phyloP scores from a whole-genome alignment of 176 grass and related monocot genomes.

The Panicum miliaceum region DNA sequence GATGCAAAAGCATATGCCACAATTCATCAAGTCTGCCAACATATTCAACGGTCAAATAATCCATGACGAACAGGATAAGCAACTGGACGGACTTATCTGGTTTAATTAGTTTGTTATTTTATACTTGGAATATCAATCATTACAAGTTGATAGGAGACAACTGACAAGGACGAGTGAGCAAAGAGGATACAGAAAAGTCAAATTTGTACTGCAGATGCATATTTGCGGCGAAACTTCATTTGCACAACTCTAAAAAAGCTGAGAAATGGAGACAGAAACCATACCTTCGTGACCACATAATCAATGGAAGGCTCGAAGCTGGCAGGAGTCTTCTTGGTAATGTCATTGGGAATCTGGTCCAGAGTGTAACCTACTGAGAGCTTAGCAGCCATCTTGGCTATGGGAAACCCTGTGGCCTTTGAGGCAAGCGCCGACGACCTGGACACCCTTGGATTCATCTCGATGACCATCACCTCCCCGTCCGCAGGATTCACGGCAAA shows the following conservation, averaged over 20 bases:
- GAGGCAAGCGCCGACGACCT: constrained; percentile 91
- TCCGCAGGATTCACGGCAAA: constrained; percentile 88
- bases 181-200: constrained; percentile 3
- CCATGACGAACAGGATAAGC: not conserved
- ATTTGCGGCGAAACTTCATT: not conserved
- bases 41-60: constrained; percentile 1
- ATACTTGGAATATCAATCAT: constrained; percentile 1
- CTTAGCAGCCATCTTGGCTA: constrained; percentile 98
- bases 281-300: constrained; percentile 98
- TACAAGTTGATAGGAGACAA: constrained; percentile 1
- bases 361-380: constrained; percentile 94
- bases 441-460: constrained; percentile 99
- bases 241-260: not conserved
- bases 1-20: constrained; percentile 22
- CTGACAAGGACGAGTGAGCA: not conserved
- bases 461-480: constrained; percentile 98
- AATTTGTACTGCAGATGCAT: not conserved
- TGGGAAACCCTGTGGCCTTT: constrained; percentile 91
- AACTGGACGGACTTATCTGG: constrained; percentile 3
- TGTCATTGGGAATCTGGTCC: constrained; percentile 98
- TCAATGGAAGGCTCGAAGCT: constrained; percentile 99
- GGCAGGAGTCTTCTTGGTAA: constrained; percentile 98
- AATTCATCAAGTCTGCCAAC: not conserved
- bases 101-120: constrained; percentile 4
- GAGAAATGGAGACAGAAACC: constrained; percentile 25